Evolutionary conservation across 257 asterid species (phyloP).

Genomic region (Plantago major): DNA sequence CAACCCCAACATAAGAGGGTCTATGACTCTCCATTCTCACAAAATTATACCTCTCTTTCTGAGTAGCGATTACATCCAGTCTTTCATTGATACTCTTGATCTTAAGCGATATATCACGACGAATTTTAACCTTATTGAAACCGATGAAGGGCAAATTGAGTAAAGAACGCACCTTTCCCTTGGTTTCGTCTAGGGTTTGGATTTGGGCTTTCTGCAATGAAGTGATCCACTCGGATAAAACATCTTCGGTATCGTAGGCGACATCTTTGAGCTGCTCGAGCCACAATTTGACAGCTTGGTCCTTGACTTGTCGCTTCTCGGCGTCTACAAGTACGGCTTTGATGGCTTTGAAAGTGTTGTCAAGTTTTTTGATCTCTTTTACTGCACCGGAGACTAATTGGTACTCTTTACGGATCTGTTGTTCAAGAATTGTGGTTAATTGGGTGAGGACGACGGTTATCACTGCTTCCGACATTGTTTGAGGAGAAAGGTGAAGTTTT

Average conservation of each 20-base stretch:
- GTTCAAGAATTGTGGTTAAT: conserved; percentile 34
- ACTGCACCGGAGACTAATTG: conserved; percentile 42
- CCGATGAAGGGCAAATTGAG: conserved; percentile 33
- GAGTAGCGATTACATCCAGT: conserved; percentile 33
- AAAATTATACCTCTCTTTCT: conserved; percentile 48
- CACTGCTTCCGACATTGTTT: conserved; percentile 49
- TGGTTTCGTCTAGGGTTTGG: conserved; percentile 17
- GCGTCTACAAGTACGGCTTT: conserved; percentile 60
- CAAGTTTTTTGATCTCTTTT: conserved; percentile 40
- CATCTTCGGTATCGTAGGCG: conserved; percentile 58
- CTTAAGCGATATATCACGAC: conserved; percentile 51
- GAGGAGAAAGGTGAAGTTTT: background rate
- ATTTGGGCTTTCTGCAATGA: conserved; percentile 26
- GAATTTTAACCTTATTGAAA: conserved; percentile 26
- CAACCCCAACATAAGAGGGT: conserved; percentile 11
- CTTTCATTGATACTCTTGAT: conserved; percentile 38
- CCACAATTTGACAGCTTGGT: conserved; percentile 39
- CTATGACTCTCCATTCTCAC: conserved; percentile 7
- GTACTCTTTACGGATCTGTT: conserved; percentile 37
- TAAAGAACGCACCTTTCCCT: conserved; percentile 42
- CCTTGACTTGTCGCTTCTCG: conserved; percentile 49
- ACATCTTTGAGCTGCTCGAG: conserved; percentile 49
- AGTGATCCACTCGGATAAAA: conserved; percentile 51
- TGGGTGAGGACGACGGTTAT: conserved; percentile 48
- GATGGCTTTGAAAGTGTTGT: conserved; percentile 35